Base-by-base conservation (phyloP, 306 rosid genomes). In the Delonix regia region DNA sequence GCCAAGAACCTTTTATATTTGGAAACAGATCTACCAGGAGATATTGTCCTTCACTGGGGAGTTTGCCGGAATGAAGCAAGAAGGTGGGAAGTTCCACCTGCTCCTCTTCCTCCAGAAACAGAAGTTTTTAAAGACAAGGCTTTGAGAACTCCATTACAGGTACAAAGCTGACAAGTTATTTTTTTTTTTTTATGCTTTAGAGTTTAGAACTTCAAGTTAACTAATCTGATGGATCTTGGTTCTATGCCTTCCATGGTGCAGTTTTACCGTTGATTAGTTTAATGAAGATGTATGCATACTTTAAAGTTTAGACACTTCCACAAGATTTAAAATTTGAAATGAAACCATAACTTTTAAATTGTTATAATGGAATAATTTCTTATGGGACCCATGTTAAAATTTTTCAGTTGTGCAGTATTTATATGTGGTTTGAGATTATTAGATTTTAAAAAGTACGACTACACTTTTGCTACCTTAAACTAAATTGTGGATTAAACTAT, bases 21-120 rank as follows among this genome's bases (percentile, higher is more conserved):
- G 38, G 98, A 94, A 87, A 91, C 91, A 3, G 94, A 94, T 83
- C 77, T 91, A 52, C 92, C 87, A 69, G 94, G 90, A 75, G 85
- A 85, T 79, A 77, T 86, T 71, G 79, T 86, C 56, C 85, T 94
- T 81, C 98, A 94, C 69, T 94, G 98, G 98, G 96, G 96, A 70
- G 97, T 87, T 67, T 90, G 96, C 79, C 80, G 82, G 80, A 88
- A 88, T 87, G 83, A 85, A 72, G 49, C 90, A 39, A 86, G 83
- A 81, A 88, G 22, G 75, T 94, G 98, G 98, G 91, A 91, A 86
- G 71, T 87, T 76, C 96, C 97, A 65, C 83, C 84, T 45, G 61
- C 82, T 38, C 92, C 95, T 44, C 78, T 83, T 86, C 97, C 97
- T 28, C 94, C 96, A 19, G 85, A 84, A 61, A 94, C 98, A 24